Evolutionary conservation across 164 flowering plant genomes (phyloP), one percentile per base, ranked within the genome.

Genomic region (Aristolochia contorta): DNA sequence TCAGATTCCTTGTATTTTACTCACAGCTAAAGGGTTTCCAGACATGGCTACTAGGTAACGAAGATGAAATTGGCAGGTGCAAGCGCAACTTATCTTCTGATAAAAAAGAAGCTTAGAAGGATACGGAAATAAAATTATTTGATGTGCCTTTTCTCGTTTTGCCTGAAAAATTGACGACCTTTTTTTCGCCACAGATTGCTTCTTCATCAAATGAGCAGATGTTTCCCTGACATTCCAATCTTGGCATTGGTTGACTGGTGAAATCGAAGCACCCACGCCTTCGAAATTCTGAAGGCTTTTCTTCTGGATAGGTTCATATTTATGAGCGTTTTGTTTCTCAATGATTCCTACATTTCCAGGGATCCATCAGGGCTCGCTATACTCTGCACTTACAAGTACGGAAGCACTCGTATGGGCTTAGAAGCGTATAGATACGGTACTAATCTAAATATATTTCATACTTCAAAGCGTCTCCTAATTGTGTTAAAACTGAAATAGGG

Each of bases 11-110:
- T 70, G 96, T 77, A 87, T 91, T 71, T 74, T 94, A 51, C 82
- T 94, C 64, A 91, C 99, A 15, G 99, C 91, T 45, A 94, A 83
- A 77, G 97, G 97, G n/a, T 94, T 85, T 72, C 97, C 99, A 43
- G 96, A 94, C 77, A 76, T 94, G 46, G 99, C 97, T 25, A 91
- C 99, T 30, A 85, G 99, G 99, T 90, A 74, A 55, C 21, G 2
- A 14, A 5, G 50, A 45, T 21, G 12, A 27, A 18, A 37, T 37
- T 37, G 43, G 43, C 43, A 6, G 43, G 43, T 37, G 12, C 43
- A 37, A 37, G 43, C 7, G 9, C 43, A 37, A 37, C 7, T 37
- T 37, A 10, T 10, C 43, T 37, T 37, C 43, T 37, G 12, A 37
- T 10, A 3, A 10, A 37, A 3, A 8, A 10, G 43, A 37, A 37